These are phyloP conservation scores for Aegle marmelos DNA, from an alignment of 345 rosid genomes.

Conservation along the genomic window DNA sequence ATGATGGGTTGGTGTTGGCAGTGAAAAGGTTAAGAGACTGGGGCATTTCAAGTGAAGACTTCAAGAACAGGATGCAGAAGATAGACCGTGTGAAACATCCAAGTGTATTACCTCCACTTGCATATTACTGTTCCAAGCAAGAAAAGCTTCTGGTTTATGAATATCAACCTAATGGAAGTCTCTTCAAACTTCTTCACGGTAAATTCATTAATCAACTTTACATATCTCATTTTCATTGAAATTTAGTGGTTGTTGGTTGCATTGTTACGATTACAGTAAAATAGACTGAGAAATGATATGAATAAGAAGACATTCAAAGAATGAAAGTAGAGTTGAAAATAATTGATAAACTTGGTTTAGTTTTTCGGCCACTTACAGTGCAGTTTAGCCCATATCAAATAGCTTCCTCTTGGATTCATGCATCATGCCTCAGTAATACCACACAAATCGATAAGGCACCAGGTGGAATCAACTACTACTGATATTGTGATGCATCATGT, in stretches of 20 bases:
- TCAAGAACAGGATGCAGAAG: conserved; percentile 42
- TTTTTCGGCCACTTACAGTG: not conserved
- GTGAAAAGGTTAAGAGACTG: conserved; percentile 56
- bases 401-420: not conserved
- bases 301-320: not conserved
- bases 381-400: not conserved
- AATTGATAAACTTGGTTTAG: not conserved
- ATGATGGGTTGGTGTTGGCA: conserved; percentile 33
- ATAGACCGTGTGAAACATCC: conserved; percentile 46
- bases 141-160: conserved; percentile 62
- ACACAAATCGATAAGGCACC: not conserved
- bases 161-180: conserved; percentile 51
- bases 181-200: conserved; percentile 61
- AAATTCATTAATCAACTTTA: conserved; percentile 8
- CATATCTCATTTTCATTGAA: not conserved
- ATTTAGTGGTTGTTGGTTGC: not conserved
- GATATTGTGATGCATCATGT: not conserved
- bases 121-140: conserved; percentile 56
- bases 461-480: not conserved
- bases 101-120: conserved; percentile 40
- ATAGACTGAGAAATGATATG: not conserved
- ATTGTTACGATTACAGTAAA: not conserved
- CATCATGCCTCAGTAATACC: not conserved
- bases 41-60: conserved; percentile 37
- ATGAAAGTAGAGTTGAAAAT: not conserved